phyloP scores from a whole-genome alignment of 2,329 filamentous ascomycete genomes.

The Tolypocladium tundrense region DNA sequence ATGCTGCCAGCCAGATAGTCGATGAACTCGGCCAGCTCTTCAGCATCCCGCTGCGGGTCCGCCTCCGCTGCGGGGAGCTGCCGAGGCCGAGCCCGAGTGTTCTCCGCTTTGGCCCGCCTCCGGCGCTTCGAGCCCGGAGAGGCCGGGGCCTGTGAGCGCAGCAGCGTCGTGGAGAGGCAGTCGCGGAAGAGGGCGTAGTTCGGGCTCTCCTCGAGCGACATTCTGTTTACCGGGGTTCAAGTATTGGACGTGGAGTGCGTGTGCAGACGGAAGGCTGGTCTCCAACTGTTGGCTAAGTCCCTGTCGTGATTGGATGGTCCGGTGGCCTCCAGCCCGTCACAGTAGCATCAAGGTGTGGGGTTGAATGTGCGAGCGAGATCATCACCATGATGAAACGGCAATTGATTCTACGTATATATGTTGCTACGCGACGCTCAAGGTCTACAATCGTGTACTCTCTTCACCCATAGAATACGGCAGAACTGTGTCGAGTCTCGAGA shows the following conservation, averaged over 20 bases:
- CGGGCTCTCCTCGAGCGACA: constrained; percentile 10
- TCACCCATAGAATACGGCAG: not conserved
- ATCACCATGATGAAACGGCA: not conserved
- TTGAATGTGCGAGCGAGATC: not conserved
- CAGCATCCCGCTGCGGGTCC: constrained; percentile 30
- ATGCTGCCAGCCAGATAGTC: constrained; percentile 66
- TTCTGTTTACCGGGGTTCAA: not conserved
- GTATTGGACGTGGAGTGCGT: too few relatives aligned
- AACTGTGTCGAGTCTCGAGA: not conserved
- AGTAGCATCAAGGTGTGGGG: not conserved
- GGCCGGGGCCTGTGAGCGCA: constrained; percentile 40
- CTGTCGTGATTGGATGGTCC: not conserved
- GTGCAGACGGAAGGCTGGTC: not conserved
- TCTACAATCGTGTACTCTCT: not conserved
- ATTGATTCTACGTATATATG: not conserved
- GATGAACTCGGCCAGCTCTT: constrained; percentile 70
- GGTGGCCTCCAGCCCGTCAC: not conserved
- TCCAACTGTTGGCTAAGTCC: not conserved
- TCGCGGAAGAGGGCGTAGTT: constrained; percentile 57
- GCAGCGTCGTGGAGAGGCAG: constrained; percentile 58
- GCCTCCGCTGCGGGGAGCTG: constrained; percentile 4
- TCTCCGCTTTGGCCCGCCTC: constrained; percentile 15
- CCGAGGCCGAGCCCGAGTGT: not conserved
- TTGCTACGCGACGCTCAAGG: not conserved
- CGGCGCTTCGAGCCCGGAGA: constrained; percentile 36